Percentiles rank a stretch among this genome's conserved stretches.
These are phyloP conservation scores for Gautieria morchelliformis DNA, from an alignment of 768 basidiomycete species.

Conservation along the genomic window DNA sequence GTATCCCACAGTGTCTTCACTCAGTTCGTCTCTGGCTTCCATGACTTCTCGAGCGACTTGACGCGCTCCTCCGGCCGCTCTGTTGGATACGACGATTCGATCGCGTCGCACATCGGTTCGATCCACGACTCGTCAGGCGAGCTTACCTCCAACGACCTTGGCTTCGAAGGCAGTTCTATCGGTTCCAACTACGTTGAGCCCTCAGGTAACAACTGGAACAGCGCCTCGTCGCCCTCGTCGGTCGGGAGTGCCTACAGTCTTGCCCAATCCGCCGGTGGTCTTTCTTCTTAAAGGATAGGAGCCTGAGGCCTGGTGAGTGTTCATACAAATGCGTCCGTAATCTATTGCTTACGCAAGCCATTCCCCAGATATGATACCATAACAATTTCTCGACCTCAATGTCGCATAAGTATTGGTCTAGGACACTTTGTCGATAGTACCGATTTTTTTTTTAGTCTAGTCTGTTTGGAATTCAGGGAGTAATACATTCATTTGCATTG, in stretches of 20 bases:
- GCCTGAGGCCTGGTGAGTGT: too few species aligned
- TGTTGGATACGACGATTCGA: constrained; percentile 5
- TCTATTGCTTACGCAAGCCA: too few species aligned
- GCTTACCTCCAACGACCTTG: constrained; percentile 4
- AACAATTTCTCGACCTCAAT: too few species aligned
- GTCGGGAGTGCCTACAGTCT: constrained; percentile 10
- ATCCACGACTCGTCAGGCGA: constrained; percentile 2
- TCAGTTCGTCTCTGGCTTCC: constrained; percentile 6
- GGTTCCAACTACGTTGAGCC: constrained; percentile 30
- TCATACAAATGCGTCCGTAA: too few species aligned
- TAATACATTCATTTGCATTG: too few species aligned
- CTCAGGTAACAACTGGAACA: constrained; percentile 33
- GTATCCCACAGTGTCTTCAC: constrained; percentile 1
- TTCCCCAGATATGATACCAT: too few species aligned
- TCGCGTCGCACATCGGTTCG: constrained; percentile 6
- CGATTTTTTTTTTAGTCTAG: too few species aligned
- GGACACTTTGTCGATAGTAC: too few species aligned
- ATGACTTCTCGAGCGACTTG: constrained; percentile 3
- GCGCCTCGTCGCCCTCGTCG: constrained; percentile 11
- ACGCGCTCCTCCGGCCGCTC: not conserved
- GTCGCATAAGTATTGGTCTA: too few species aligned
- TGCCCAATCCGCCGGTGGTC: constrained; percentile 3
- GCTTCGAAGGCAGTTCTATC: constrained; percentile 14
- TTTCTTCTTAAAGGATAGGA: not conserved
- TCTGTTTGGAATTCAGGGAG: too few species aligned